These are phyloP conservation scores for Gryganskiella cystojenkinii DNA, from an alignment of 192 early-diverging fungal genomes.

Conservation along the genomic window DNA sequence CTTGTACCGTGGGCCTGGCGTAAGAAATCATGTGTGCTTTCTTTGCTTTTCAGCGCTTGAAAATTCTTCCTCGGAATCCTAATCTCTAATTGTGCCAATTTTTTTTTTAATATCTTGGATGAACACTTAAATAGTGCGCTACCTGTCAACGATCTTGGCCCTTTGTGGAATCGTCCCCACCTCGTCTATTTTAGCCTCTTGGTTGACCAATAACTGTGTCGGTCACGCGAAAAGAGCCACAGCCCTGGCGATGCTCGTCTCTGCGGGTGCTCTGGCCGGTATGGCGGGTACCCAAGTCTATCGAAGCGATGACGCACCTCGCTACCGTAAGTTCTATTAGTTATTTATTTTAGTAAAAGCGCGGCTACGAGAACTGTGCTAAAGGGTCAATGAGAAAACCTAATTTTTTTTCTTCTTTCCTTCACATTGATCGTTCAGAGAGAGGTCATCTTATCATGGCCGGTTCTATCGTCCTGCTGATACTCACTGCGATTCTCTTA, in stretches of 20 bases:
- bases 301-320: constrained; percentile 57
- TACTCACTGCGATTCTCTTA: constrained; percentile 21
- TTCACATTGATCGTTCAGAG: too few species aligned
- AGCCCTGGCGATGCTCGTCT: constrained; percentile 59
- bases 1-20: constrained; percentile 25
- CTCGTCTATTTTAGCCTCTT: constrained; percentile 30
- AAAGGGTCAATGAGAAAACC: too few species aligned
- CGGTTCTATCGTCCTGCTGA: constrained; percentile 11
- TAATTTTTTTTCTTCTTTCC: too few species aligned
- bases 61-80: background rate
- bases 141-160: constrained; percentile 10
- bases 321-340: constrained; percentile 44
- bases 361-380: too few species aligned
- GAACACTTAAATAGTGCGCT: constrained; percentile 3
- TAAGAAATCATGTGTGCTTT: constrained; percentile 18
- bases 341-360: too few species aligned
- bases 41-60: constrained; percentile 30
- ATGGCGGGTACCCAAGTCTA: constrained; percentile 73
- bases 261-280: constrained; percentile 61
- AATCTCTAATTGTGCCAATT: constrained; percentile 51
- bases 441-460: constrained; percentile 24
- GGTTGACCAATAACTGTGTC: constrained; percentile 70
- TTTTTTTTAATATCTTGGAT: constrained; percentile 13
- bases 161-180: constrained; percentile 29
- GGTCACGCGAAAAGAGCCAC: constrained; percentile 71